Conservation (phyloP, 371 early-diverging fungal species). For the Mortierella sp. region DNA sequence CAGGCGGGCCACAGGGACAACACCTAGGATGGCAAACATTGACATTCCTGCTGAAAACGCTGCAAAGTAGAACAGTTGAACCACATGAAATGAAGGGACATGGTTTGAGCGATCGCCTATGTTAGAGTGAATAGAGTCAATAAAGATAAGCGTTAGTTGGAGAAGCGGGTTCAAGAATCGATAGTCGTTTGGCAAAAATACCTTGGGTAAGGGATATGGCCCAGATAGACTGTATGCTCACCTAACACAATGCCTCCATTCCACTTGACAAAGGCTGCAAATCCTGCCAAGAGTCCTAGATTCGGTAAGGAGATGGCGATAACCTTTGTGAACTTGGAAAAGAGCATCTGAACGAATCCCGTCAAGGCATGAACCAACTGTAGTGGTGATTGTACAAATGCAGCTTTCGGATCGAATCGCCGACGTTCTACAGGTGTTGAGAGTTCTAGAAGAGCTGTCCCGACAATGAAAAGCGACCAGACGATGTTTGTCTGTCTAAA, state of each 20-base stretch:
- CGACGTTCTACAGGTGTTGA: conserved; percentile 31
- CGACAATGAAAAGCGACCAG: conserved; percentile 80
- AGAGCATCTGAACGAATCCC: conserved; percentile 29
- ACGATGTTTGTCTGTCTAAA: conserved; percentile 96
- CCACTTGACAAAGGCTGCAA: conserved; percentile 79
- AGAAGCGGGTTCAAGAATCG: neutral
- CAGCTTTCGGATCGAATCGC: conserved; percentile 45
- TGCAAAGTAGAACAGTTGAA: conserved; percentile 91
- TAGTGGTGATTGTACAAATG: conserved; percentile 22
- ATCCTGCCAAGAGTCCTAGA: conserved; percentile 61
- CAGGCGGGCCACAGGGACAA: conserved; percentile 40
- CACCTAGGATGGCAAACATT: conserved; percentile 43
- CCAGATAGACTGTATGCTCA: conserved; percentile 15
- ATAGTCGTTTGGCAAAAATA: neutral
- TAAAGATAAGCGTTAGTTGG: neutral
- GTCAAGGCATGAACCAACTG: conserved; percentile 29
- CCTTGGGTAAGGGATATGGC: neutral
- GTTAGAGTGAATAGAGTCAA: neutral
- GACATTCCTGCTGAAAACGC: conserved; percentile 70
- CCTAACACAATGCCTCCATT: conserved; percentile 93
- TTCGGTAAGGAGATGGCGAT: conserved; percentile 51
- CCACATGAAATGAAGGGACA: conserved; percentile 83
- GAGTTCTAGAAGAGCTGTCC: conserved; percentile 51
- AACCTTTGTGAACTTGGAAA: conserved; percentile 16
- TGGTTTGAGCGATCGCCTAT: conserved; percentile 92